Percentiles rank a stretch among this genome's conserved stretches.
Evolutionary conservation across 352 stramenopile genomes (phyloP).

Genomic region (Globisporangium sylvaticum): DNA sequence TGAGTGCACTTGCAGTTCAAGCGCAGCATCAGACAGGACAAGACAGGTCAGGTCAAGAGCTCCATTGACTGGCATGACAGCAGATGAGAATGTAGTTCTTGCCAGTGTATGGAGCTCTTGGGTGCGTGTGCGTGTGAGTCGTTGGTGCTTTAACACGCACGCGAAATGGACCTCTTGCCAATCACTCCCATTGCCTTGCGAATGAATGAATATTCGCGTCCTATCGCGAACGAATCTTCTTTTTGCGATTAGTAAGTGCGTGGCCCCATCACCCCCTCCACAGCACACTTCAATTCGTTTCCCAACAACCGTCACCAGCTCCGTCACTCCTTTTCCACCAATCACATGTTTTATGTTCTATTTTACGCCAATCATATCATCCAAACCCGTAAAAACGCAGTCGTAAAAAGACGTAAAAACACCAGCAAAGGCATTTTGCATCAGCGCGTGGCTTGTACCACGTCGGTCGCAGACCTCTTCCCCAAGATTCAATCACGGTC

Average conservation of each 20-base stretch:
- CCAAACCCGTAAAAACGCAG: neutral
- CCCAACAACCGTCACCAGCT: neutral
- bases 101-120: neutral
- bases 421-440: neutral
- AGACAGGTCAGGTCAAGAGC: neutral
- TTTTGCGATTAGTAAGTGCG: neutral
- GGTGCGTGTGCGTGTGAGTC: neutral
- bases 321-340: neutral
- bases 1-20: neutral
- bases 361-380: neutral
- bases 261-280: neutral
- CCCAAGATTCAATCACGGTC: neutral
- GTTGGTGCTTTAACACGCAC: neutral
- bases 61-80: neutral
- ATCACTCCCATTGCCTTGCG: neutral
- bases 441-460: neutral
- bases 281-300: neutral
- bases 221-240: conserved; percentile 1
- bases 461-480: neutral
- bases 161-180: neutral
- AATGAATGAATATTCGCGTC: neutral
- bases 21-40: neutral
- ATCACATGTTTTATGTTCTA: neutral
- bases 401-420: neutral
- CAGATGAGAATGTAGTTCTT: neutral